phyloP scores from a whole-genome alignment of 805 yeast genomes.

The Kodamaea kaohsiungensis region DNA sequence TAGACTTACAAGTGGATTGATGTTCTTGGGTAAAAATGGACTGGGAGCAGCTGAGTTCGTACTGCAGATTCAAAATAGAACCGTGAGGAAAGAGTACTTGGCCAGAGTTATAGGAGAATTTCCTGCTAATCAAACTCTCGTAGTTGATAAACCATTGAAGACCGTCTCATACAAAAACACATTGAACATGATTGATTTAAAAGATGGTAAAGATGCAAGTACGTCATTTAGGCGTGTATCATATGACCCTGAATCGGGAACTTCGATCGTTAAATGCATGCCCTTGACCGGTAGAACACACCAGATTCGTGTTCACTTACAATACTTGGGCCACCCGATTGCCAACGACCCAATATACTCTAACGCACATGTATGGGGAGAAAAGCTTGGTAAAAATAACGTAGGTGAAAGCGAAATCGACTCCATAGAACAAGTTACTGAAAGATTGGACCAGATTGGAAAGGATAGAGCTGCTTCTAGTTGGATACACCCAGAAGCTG shows the following conservation, averaged over 20 bases:
- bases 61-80: conserved; percentile 68
- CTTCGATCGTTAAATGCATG: conserved; percentile 75
- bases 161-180: conserved; percentile 76
- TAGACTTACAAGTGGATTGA: conserved; percentile 86
- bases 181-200: conserved; percentile 53
- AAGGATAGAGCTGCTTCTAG: conserved; percentile 66
- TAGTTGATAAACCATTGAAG: conserved; percentile 65
- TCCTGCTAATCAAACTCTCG: conserved; percentile 52
- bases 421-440: conserved; percentile 43
- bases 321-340: conserved; percentile 68
- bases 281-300: conserved; percentile 95
- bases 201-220: conserved; percentile 66
- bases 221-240: conserved; percentile 69
- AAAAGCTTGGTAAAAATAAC: conserved; percentile 62
- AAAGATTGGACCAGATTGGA: conserved; percentile 63
- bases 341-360: conserved; percentile 76
- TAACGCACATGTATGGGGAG: conserved; percentile 79
- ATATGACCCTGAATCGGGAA: conserved; percentile 56
- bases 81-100: conserved; percentile 77
- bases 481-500: conserved; percentile 59
- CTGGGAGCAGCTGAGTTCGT: conserved; percentile 76
- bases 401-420: conserved; percentile 35
- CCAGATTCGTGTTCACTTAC: conserved; percentile 92
- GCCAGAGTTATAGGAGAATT: conserved; percentile 89
- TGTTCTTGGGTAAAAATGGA: conserved; percentile 86